Evolutionary conservation across 2,329 filamentous ascomycete genomes (phyloP), one percentile per base, ranked within the genome.

Genomic region (Penicillium sclerotiorum): DNA sequence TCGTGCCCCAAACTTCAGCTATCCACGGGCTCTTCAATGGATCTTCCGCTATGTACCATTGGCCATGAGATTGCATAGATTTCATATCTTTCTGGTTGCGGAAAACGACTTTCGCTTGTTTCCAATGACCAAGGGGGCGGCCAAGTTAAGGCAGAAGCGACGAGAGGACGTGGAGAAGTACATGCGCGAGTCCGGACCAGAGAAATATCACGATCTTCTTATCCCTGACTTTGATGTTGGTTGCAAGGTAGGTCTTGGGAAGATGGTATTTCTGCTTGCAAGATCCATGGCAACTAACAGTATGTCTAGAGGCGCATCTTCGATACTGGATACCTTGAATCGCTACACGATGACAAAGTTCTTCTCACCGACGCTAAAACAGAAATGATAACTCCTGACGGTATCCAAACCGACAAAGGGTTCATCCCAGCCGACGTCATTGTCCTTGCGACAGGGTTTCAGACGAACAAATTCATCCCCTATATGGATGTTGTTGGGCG

Each of bases 221-320:
- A 81, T 83, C 2, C 84, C 84, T 1, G 77, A 85, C 36, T 86
- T 83, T 45, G 76, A 79, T 39, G 66, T 85, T 13, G 82, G 82
- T 0, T 86, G 83, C 68, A 86, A 85, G 48, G 57, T 58, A 22
- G 17, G 30, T n/a, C n/a, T n/a, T n/a, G n/a, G n/a, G n/a, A n/a
- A n/a, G n/a, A n/a, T n/a, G n/a, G n/a, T n/a, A n/a, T n/a, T n/a
- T n/a, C n/a, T n/a, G n/a, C n/a, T n/a, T 33, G 4, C 4, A 33
- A 15, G 12, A 33, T 11, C 3, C 30, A 17, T 3, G n/a, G 45
- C n/a, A n/a, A n/a, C 39, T 40, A 15, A 30, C 32, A 15, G 4
- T n/a, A 35, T 22, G 9, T 15, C 33, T 22, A 59, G 70, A 69
- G 83, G 8, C 74, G 82, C n/a, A 80, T 86, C 45, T 80, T 79